phyloP scores from a whole-genome alignment of 2,329 filamentous ascomycete genomes.

The Intubia oerlemansii region DNA sequence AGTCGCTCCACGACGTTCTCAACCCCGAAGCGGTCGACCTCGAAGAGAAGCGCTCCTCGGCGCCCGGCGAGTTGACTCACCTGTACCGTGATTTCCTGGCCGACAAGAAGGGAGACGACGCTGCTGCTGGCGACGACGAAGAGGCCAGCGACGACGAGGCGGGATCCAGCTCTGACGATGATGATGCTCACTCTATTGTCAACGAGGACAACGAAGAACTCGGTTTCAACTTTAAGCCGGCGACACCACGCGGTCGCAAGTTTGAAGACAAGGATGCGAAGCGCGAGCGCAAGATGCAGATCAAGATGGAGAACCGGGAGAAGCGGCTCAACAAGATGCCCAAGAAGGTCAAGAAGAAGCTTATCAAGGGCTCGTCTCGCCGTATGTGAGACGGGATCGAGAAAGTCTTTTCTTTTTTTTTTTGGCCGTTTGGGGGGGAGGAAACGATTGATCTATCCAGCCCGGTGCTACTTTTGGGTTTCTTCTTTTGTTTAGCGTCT shows the following conservation, averaged over 20 bases:
- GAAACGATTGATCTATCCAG: no score
- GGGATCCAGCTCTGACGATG: slow-evolving; percentile 12
- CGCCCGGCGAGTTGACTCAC: no score
- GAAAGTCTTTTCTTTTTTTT: not conserved
- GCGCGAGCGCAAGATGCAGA: slow-evolving; percentile 65
- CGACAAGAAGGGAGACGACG: slow-evolving; percentile 26
- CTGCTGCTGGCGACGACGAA: not conserved
- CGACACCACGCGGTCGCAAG: slow-evolving; percentile 53
- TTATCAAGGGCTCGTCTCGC: slow-evolving; percentile 41
- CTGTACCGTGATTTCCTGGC: slow-evolving; percentile 72
- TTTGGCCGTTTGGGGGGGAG: not conserved
- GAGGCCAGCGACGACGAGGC: not conserved
- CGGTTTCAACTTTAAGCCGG: no score
- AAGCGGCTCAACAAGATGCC: slow-evolving; percentile 91
- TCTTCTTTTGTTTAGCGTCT: no score
- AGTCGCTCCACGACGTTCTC: slow-evolving; percentile 88
- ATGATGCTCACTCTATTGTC: slow-evolving; percentile 17
- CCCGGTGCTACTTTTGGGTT: no score
- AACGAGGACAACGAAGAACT: slow-evolving; percentile 7
- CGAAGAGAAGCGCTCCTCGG: slow-evolving; percentile 11
- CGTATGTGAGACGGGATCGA: slow-evolving; percentile 17
- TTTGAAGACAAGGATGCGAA: slow-evolving; percentile 88
- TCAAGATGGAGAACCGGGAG: slow-evolving; percentile 91
- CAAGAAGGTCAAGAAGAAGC: slow-evolving; percentile 83
- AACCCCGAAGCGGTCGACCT: slow-evolving; percentile 75